phyloP scores from a whole-genome alignment of 2,329 filamentous ascomycete species.

The Mycocentrospora acerina region DNA sequence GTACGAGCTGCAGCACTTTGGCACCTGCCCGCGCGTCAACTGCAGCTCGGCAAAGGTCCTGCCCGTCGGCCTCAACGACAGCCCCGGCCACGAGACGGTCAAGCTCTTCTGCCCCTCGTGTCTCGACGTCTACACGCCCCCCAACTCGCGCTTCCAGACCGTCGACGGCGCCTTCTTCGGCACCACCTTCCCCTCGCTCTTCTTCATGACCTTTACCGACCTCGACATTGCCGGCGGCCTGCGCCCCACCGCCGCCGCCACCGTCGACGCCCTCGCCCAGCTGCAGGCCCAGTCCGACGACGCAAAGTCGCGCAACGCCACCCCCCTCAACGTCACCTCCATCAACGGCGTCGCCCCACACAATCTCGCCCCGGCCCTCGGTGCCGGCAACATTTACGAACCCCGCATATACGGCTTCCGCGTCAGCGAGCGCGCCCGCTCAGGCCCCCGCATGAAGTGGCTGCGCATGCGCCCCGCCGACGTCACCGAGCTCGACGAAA shows the following conservation, averaged over 20 bases:
- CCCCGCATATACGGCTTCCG: slow-evolving; percentile 96
- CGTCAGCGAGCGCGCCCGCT: slow-evolving; percentile 85
- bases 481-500: slow-evolving; percentile 81
- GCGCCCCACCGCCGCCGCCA: slow-evolving; percentile 52
- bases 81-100: slow-evolving; percentile 93
- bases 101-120: slow-evolving; percentile 98
- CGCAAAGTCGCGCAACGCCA: slow-evolving; percentile 36
- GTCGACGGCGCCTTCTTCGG: slow-evolving; percentile 98
- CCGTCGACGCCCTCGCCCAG: slow-evolving; percentile 37
- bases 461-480: slow-evolving; percentile 80
- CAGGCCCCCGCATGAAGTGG: slow-evolving; percentile 96
- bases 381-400: slow-evolving; percentile 82
- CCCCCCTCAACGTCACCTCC: slow-evolving; percentile 36
- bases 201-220: slow-evolving; percentile 98
- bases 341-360: slow-evolving; percentile 85
- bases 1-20: slow-evolving; percentile 96
- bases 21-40: slow-evolving; percentile 89
- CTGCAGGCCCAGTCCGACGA: slow-evolving; percentile 39
- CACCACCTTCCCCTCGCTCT: slow-evolving; percentile 93
- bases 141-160: slow-evolving; percentile 94
- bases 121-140: slow-evolving; percentile 94
- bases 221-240: slow-evolving; percentile 78
- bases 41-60: slow-evolving; percentile 89
- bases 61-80: slow-evolving; percentile 90
- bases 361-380: slow-evolving; percentile 88